phyloP scores from a whole-genome alignment of 495 filamentous ascomycete genomes.

The Neurospora sp. region DNA sequence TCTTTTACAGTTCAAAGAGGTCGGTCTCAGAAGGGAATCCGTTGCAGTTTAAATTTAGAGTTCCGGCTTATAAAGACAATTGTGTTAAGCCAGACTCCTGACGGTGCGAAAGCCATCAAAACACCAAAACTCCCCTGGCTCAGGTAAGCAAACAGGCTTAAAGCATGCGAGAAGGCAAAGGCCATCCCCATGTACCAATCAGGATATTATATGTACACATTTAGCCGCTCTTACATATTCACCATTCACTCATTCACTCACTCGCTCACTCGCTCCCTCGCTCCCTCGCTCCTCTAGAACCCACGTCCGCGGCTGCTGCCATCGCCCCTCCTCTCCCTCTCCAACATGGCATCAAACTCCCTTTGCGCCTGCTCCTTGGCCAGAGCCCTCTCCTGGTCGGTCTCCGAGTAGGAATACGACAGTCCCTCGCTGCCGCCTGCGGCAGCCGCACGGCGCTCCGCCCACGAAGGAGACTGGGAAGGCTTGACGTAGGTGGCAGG shows the following conservation, averaged over 20 bases:
- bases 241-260: background rate
- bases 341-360: conserved; percentile 36
- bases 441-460: conserved; percentile 9
- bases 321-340: conserved; percentile 25
- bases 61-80: background rate
- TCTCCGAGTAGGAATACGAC: conserved; percentile 22
- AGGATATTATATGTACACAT: background rate
- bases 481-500: conserved; percentile 1
- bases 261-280: too few relatives aligned
- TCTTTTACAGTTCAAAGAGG: background rate
- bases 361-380: conserved; percentile 34
- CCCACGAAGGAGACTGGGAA: conserved; percentile 4
- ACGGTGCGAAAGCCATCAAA: background rate
- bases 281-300: background rate
- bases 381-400: conserved; percentile 26
- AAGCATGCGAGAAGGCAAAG: background rate
- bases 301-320: background rate
- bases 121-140: background rate
- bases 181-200: background rate
- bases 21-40: background rate
- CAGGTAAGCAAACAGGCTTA: background rate
- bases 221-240: background rate
- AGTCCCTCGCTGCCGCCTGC: conserved; percentile 11
- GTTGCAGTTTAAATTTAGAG: background rate
- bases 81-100: background rate